phyloP scores from a whole-genome alignment of 441 rosid species.

The Brassica balearica region DNA sequence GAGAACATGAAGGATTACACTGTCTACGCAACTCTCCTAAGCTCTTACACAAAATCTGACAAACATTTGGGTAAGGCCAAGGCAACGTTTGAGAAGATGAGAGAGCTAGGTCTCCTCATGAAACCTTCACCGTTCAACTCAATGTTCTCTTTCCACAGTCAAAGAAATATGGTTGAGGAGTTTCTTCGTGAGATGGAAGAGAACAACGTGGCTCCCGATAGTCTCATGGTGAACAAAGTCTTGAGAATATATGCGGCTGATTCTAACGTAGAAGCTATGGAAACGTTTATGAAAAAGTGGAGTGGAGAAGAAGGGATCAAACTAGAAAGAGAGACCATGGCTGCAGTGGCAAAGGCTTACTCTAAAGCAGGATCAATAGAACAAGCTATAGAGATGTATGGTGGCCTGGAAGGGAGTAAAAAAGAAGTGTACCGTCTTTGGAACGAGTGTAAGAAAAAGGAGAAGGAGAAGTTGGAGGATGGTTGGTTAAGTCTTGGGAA shows the following conservation, averaged over 20 bases:
- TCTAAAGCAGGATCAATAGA: not conserved
- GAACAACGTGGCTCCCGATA: conserved; percentile 11
- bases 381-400: not conserved
- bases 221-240: conserved; percentile 11
- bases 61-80: not conserved
- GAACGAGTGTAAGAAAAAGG: not conserved
- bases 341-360: conserved; percentile 19
- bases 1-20: conserved; percentile 19
- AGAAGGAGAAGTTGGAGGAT: not conserved
- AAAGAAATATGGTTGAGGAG: not conserved
- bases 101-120: conserved; percentile 9
- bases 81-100: conserved; percentile 6
- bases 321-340: not conserved
- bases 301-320: conserved; percentile 9
- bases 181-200: conserved; percentile 12
- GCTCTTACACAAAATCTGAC: conserved; percentile 5
- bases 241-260: conserved; percentile 12
- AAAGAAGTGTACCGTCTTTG: conserved; percentile 12
- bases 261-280: not conserved
- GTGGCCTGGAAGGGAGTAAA: conserved; percentile 14
- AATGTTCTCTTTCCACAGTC: conserved; percentile 3
- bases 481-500: not conserved
- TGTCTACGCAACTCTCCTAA: not conserved
- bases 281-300: not conserved
- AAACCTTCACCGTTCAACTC: conserved; percentile 19